phyloP scores from a whole-genome alignment of 1,284 basidiomycete species.

The Jaminaea rosea region DNA sequence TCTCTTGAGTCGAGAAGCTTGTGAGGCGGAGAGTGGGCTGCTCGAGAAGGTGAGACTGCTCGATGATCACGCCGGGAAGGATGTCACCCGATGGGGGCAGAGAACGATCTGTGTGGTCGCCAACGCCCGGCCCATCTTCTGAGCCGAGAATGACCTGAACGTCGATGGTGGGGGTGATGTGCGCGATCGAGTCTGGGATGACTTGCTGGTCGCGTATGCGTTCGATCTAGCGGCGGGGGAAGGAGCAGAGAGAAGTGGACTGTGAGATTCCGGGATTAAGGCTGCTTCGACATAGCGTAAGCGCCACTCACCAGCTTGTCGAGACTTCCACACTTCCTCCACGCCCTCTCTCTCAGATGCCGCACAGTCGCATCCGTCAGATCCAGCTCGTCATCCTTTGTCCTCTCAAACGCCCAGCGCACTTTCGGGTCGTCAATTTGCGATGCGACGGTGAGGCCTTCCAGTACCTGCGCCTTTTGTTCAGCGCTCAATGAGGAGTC shows the following conservation, averaged over 20 bases:
- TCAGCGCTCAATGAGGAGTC: neutral
- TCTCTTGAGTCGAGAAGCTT: conserved; percentile 65
- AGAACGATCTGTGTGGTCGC: conserved; percentile 19
- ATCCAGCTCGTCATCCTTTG: conserved; percentile 58
- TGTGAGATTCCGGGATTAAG: no score
- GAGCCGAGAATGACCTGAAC: conserved; percentile 57
- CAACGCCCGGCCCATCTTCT: conserved; percentile 39
- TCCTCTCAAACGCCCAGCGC: conserved; percentile 63
- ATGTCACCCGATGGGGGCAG: neutral
- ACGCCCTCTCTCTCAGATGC: conserved; percentile 70
- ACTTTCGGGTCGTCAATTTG: conserved; percentile 68
- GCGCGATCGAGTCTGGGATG: conserved; percentile 73
- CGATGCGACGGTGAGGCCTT: conserved; percentile 58
- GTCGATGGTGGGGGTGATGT: conserved; percentile 64
- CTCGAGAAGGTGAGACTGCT: conserved; percentile 58
- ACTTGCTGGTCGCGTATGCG: conserved; percentile 65
- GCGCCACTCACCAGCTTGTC: conserved; percentile 63
- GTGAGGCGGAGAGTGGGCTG: neutral
- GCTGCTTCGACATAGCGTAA: no score
- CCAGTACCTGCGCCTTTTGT: conserved; percentile 47
- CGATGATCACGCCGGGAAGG: conserved; percentile 53
- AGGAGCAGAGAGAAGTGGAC: neutral
- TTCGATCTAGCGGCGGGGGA: conserved; percentile 7
- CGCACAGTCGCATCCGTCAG: conserved; percentile 13
- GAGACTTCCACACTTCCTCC: conserved; percentile 72